A percentile compares a stretch with the other conserved stretches of the same genome.
These are phyloP conservation scores for Argentina anserina DNA, from an alignment of 306 rosid genomes.

Conservation along the genomic window DNA sequence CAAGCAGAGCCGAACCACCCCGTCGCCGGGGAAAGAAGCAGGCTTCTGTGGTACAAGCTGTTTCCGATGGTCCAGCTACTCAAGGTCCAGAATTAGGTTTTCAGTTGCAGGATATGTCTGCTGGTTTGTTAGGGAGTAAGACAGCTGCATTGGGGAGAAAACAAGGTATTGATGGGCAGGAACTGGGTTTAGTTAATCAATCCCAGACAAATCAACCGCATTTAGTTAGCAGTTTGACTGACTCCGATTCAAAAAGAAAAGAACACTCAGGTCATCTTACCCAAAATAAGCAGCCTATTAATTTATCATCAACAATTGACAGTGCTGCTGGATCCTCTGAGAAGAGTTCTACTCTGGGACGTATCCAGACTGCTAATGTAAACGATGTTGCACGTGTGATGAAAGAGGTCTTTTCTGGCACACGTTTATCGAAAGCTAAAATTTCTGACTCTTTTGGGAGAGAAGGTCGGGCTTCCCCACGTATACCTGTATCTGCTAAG, in stretches of 20 bases:
- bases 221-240: constrained; percentile 43
- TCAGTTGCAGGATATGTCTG: constrained; percentile 38
- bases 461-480: constrained; percentile 45
- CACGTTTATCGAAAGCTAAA: constrained; percentile 63
- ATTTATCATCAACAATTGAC: constrained; percentile 40
- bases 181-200: constrained; percentile 37
- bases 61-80: constrained; percentile 36
- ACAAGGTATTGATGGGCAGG: constrained; percentile 46
- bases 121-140: constrained; percentile 43
- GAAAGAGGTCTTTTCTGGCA: constrained; percentile 97
- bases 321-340: constrained; percentile 58
- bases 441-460: constrained; percentile 45
- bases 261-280: constrained; percentile 49
- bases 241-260: constrained; percentile 61
- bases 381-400: constrained; percentile 98
- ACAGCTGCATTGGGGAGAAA: constrained; percentile 32
- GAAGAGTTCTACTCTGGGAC: constrained; percentile 54
- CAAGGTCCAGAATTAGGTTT: constrained; percentile 54
- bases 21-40: constrained; percentile 77
- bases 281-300: constrained; percentile 56
- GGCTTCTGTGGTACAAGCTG: constrained; percentile 34
- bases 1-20: constrained; percentile 63
- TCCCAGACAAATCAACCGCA: constrained; percentile 46
- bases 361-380: constrained; percentile 63
- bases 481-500: constrained; percentile 33